Evolutionary conservation across 192 early-diverging fungal genomes (phyloP), one percentile per base, ranked within the genome.

Genomic region (Coemansia sp.): DNA sequence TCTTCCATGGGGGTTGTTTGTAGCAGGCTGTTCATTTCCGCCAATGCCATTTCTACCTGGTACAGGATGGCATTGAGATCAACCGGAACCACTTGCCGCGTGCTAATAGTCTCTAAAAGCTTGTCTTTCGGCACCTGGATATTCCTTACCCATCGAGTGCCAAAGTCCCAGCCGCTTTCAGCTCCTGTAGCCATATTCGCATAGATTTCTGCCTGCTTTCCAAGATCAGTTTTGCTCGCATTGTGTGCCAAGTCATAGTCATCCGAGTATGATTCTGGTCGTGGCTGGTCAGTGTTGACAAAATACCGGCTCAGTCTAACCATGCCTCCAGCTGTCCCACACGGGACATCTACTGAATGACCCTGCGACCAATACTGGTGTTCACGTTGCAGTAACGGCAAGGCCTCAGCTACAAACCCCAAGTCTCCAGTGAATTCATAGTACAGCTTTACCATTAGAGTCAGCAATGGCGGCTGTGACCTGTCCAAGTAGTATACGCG

Each of bases 161-260:
- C 75, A 56, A 81, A 90, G 71, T 90, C 88, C 84, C 86, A 86
- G 1, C 88, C 88, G 10, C 82, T 79, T 62, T 90, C 87, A 3
- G 88, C 87, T 15, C 81, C 85, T 3, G 86, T 77, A 6, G 87
- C 84, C 42, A 88, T 67, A 35, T 88, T 81, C 1, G 83, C 73
- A 44, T 86, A 90, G 9, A 90, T 57, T 1, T 44, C 46, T 0
- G 53, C 55, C 26, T 57, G 70, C 3, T 20, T 9, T 11, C 16
- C 52, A 0, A 63, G 57, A 31, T 61, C 57, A 3, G 61, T 52
- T 13, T 59, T 52, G 15, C 69, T 68, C 21, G 47, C 77, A 28
- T 72, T 70, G 30, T 84, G 65, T 0, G 76, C 84, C 7, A 84
- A 79, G 6, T 52, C 40, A 26, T 78, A 80, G 58, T 90, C 88